phyloP scores from a whole-genome alignment of 192 early-diverging fungal species.

The Backusella luteola region DNA sequence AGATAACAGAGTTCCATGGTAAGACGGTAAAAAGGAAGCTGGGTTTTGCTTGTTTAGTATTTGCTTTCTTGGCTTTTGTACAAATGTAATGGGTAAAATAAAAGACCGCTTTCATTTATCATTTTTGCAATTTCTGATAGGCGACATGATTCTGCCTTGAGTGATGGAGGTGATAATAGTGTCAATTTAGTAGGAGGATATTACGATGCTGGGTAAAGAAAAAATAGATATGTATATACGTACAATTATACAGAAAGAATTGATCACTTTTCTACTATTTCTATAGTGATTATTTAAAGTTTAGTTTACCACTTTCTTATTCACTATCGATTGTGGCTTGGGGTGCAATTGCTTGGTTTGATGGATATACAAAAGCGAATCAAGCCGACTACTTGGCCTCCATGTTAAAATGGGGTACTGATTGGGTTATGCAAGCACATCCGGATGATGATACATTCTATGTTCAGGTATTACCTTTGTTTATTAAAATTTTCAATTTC shows the following conservation, averaged over 20 bases:
- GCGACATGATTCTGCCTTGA: conserved; percentile 33
- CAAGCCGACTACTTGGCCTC: conserved; percentile 41
- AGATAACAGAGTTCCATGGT: conserved; percentile 55
- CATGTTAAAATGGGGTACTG: conserved; percentile 57
- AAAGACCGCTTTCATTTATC: background rate
- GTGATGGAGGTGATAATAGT: conserved; percentile 35
- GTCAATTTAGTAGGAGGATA: conserved; percentile 36
- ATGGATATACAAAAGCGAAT: conserved; percentile 53
- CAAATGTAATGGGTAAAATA: background rate
- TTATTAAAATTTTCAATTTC: background rate
- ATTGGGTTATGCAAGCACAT: conserved; percentile 61
- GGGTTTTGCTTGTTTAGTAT: background rate
- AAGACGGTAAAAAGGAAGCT: conserved; percentile 19
- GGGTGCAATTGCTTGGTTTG: conserved; percentile 55
- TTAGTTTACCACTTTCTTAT: conserved; percentile 55
- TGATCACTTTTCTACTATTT: background rate
- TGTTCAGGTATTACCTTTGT: conserved; percentile 39
- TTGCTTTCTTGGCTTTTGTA: background rate
- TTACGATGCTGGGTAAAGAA: conserved; percentile 39
- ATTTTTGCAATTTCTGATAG: conserved; percentile 2
- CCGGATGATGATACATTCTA: conserved; percentile 48
- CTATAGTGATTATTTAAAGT: conserved; percentile 56
- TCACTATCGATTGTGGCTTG: conserved; percentile 46
- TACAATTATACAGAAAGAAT: background rate
- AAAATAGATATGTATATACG: background rate